phyloP scores from a whole-genome alignment of 2,329 filamentous ascomycete genomes.

The Scytalidium sp. region DNA sequence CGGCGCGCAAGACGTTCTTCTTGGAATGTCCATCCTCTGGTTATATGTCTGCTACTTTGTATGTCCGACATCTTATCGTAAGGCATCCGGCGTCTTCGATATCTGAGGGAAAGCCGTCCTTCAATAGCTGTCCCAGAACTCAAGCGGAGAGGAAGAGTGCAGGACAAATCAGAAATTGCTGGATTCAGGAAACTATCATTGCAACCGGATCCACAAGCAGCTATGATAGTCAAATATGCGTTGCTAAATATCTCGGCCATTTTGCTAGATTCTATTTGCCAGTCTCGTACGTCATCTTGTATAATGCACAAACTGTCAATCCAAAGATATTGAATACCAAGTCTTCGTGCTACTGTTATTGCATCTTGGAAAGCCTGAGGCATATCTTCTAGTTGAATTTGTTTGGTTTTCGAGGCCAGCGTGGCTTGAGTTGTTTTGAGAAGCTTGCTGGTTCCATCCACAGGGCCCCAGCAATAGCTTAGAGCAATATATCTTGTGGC shows the following conservation, averaged over 20 bases:
- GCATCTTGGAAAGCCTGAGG: slow-evolving; percentile 24
- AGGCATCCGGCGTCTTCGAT: slow-evolving; percentile 2
- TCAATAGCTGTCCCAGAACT: not conserved
- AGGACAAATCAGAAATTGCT: not conserved
- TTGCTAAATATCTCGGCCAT: slow-evolving; percentile 23
- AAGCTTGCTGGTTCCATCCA: slow-evolving; percentile 3
- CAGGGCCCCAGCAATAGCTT: slow-evolving; percentile 12
- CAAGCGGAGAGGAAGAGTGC: not conserved
- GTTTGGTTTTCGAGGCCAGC: not conserved
- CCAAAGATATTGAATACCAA: slow-evolving; percentile 29
- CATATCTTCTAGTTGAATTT: slow-evolving; percentile 4
- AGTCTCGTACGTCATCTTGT: slow-evolving; percentile 27
- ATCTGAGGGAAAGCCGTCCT: slow-evolving; percentile 6
- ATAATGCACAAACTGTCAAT: slow-evolving; percentile 31
- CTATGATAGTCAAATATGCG: slow-evolving; percentile 13
- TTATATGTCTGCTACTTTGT: slow-evolving; percentile 6
- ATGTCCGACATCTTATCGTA: slow-evolving; percentile 14
- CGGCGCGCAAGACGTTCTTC: slow-evolving; percentile 13
- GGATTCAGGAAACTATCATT: slow-evolving; percentile 11
- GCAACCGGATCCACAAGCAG: slow-evolving; percentile 7
- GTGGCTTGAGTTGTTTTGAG: slow-evolving; percentile 12
- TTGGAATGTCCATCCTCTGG: slow-evolving; percentile 15
- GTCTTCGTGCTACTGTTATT: slow-evolving; percentile 18
- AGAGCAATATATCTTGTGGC: slow-evolving; percentile 3
- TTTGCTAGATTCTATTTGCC: slow-evolving; percentile 20